Evolutionary conservation across 108 stramenopile genomes (phyloP).

Genomic region (Nitzschia inconspicua): DNA sequence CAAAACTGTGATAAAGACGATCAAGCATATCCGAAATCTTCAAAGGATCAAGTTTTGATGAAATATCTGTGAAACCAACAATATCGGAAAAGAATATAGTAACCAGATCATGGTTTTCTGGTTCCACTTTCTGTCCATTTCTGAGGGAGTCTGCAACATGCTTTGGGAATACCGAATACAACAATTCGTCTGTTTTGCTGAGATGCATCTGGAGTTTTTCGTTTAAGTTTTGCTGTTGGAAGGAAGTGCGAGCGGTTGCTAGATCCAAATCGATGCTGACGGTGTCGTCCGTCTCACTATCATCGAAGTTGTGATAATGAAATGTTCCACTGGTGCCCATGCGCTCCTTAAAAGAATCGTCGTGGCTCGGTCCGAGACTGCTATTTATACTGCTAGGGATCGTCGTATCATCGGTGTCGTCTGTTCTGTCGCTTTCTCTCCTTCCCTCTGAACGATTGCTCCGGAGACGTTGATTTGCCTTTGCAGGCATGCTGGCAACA

Average conservation of each 20-base stretch:
- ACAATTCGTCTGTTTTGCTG: slow-evolving; percentile 26
- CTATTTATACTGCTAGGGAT: too few species aligned
- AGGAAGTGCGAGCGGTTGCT: slow-evolving; percentile 1
- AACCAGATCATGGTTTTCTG: slow-evolving; percentile 43
- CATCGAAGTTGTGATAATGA: too few species aligned
- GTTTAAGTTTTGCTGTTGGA: slow-evolving; percentile 1
- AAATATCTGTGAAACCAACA: slow-evolving; percentile 68
- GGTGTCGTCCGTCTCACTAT: not conserved
- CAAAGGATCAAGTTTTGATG: slow-evolving; percentile 39
- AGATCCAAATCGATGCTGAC: not conserved
- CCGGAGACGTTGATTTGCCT: too few species aligned
- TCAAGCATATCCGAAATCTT: slow-evolving; percentile 64
- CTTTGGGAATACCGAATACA: slow-evolving; percentile 40
- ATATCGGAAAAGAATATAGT: slow-evolving; percentile 71
- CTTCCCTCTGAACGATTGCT: too few species aligned
- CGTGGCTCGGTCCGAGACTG: too few species aligned
- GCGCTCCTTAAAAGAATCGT: too few species aligned
- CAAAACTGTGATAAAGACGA: slow-evolving; percentile 62
- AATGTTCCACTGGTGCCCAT: too few species aligned
- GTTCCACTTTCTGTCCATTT: slow-evolving; percentile 48
- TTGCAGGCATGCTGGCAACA: slow-evolving; percentile 24
- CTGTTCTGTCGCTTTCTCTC: too few species aligned
- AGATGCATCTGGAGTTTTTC: slow-evolving; percentile 24
- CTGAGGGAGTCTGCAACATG: slow-evolving; percentile 43
- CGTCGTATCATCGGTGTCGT: too few species aligned